A percentile compares a stretch with the other conserved stretches of the same genome.
phyloP scores from a whole-genome alignment of 257 asterid species.

The Forsythia suspensa region DNA sequence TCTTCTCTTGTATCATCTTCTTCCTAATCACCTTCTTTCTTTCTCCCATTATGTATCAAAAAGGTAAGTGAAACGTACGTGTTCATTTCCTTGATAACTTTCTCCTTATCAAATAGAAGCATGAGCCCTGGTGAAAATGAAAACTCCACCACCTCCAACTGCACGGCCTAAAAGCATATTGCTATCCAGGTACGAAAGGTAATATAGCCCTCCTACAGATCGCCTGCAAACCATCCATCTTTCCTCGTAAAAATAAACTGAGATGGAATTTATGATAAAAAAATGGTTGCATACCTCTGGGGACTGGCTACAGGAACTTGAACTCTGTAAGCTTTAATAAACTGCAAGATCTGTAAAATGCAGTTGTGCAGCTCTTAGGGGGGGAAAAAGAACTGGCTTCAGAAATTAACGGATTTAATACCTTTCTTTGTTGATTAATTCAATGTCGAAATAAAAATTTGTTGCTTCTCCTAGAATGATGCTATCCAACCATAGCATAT shows the following conservation, averaged over 20 bases:
- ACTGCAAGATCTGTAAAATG: slow-evolving; percentile 65
- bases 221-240: slow-evolving; percentile 38
- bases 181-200: slow-evolving; percentile 76
- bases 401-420: not conserved
- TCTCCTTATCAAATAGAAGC: slow-evolving; percentile 26
- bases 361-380: slow-evolving; percentile 11
- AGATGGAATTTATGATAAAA: not conserved
- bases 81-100: slow-evolving; percentile 3
- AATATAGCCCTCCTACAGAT: slow-evolving; percentile 83
- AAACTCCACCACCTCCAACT: slow-evolving; percentile 89
- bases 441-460: slow-evolving; percentile 3
- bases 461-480: not conserved
- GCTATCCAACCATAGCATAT: not conserved
- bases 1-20: not conserved
- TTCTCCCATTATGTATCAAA: not conserved
- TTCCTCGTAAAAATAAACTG: slow-evolving; percentile 11
- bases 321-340: slow-evolving; percentile 68
- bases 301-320: slow-evolving; percentile 61
- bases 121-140: slow-evolving; percentile 77
- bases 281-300: slow-evolving; percentile 42
- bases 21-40: not conserved
- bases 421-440: slow-evolving; percentile 10
- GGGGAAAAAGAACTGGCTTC: slow-evolving; percentile 4
- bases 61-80: not conserved
- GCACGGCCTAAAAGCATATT: slow-evolving; percentile 90